Conservation (phyloP, 768 basidiomycete genomes). For the Podaxis sp. region DNA sequence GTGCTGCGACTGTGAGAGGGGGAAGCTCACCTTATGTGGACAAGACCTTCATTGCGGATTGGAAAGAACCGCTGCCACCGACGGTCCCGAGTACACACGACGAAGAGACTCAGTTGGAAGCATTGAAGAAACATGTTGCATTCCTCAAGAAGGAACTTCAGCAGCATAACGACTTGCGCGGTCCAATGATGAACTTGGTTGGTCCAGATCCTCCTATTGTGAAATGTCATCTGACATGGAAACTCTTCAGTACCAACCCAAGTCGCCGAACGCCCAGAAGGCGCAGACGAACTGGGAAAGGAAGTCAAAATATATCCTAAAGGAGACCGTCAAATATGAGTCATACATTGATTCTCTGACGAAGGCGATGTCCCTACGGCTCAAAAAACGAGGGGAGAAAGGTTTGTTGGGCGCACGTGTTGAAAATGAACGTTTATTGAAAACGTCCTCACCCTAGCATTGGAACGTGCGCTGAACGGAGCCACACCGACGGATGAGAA, state of each 20-base stretch:
- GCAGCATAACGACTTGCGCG: conserved; percentile 78
- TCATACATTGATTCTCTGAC: conserved; percentile 92
- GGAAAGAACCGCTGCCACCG: conserved; percentile 90
- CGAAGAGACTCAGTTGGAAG: conserved; percentile 92
- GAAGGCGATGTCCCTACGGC: conserved; percentile 76
- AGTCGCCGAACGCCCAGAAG: conserved; percentile 71
- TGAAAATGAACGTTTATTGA: conserved; percentile 5
- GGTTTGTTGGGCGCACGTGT: conserved; percentile 28
- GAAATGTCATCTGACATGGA: conserved; percentile 17
- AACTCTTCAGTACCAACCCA: conserved; percentile 67
- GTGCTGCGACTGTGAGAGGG: conserved; percentile 60
- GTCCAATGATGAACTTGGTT: conserved; percentile 82
- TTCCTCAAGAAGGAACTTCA: conserved; percentile 78
- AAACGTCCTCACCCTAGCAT: conserved; percentile 21
- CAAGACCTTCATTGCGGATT: conserved; percentile 81
- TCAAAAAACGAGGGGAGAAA: conserved; percentile 91
- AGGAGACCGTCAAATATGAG: conserved; percentile 94
- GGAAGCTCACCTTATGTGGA: conserved; percentile 76
- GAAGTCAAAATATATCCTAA: conserved; percentile 84
- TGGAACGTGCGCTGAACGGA: conserved; percentile 35
- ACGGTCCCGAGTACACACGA: conserved; percentile 82
- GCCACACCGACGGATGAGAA: conserved; percentile 29
- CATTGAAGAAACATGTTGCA: conserved; percentile 77
- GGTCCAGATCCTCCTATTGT: conserved; percentile 14
- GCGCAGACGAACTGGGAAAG: conserved; percentile 91